These are phyloP conservation scores for Aspergillus nanangensis DNA, from an alignment of 495 filamentous ascomycete genomes.

Conservation along the genomic window DNA sequence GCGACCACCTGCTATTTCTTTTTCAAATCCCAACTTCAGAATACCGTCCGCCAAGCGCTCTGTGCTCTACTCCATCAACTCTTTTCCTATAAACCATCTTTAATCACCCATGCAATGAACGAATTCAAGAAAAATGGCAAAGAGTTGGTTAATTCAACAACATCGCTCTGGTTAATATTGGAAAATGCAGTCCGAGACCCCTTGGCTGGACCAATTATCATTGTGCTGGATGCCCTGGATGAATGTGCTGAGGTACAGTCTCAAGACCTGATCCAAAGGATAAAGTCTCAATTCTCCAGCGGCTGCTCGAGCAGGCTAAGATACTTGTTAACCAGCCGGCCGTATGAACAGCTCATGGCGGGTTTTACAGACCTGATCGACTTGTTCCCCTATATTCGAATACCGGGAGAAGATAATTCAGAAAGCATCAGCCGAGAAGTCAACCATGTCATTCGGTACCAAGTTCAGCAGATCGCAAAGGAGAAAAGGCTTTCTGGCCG, in stretches of 20 bases:
- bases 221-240: conserved; percentile 41
- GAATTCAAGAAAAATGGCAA: conserved; percentile 10
- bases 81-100: conserved; percentile 13
- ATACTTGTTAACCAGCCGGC: conserved; percentile 29
- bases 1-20: conserved; percentile 28
- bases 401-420: conserved; percentile 20
- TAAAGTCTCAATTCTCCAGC: background rate
- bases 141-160: conserved; percentile 9
- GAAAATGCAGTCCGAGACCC: conserved; percentile 10
- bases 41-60: conserved; percentile 19
- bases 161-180: conserved; percentile 26
- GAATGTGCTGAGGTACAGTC: conserved; percentile 25
- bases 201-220: conserved; percentile 18
- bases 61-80: conserved; percentile 29
- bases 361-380: conserved; percentile 8
- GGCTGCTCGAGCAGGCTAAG: conserved; percentile 10
- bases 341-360: conserved; percentile 18
- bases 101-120: conserved; percentile 19
- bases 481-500: conserved; percentile 11
- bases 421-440: conserved; percentile 38
- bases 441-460: conserved; percentile 30
- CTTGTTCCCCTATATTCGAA: conserved; percentile 4
- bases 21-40: conserved; percentile 27
- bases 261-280: conserved; percentile 13
- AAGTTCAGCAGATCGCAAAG: conserved; percentile 18